These are phyloP conservation scores for Colletotrichum higginsianum DNA, from an alignment of 2,329 filamentous ascomycete species.

Conservation along the genomic window DNA sequence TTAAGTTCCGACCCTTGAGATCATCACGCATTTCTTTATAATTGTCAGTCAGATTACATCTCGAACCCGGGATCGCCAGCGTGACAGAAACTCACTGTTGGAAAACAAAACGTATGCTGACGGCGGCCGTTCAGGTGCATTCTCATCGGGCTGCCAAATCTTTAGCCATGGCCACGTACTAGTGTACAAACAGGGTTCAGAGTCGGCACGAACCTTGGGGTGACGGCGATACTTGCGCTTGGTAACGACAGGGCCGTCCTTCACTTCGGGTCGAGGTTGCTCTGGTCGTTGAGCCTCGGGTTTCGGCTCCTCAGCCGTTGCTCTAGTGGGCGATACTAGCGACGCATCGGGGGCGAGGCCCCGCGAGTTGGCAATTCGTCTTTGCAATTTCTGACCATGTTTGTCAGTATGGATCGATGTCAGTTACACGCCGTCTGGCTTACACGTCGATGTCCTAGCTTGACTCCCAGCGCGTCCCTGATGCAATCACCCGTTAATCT, in stretches of 20 bases:
- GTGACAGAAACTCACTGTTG: constrained; percentile 73
- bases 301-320: constrained; percentile 68
- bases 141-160: constrained; percentile 75
- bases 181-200: neutral
- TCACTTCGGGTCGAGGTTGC: constrained; percentile 60
- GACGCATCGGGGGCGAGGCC: constrained; percentile 71
- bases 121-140: constrained; percentile 84
- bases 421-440: constrained; percentile 46
- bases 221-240: constrained; percentile 86
- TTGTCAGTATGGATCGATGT: neutral
- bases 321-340: constrained; percentile 63
- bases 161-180: constrained; percentile 7
- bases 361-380: constrained; percentile 82
- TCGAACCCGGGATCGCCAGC: neutral
- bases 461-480: constrained; percentile 81
- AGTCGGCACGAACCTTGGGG: constrained; percentile 72
- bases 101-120: constrained; percentile 91
- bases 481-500: neutral
- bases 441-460: constrained; percentile 86
- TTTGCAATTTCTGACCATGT: constrained; percentile 78
- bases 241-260: constrained; percentile 55
- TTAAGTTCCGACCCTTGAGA: constrained; percentile 81
- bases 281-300: constrained; percentile 68
- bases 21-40: constrained; percentile 80
- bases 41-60: constrained; percentile 13